Percentiles rank a stretch among this genome's conserved stretches.
Conservation (phyloP, 2,329 filamentous ascomycete genomes). For the Endothia cerciana region DNA sequence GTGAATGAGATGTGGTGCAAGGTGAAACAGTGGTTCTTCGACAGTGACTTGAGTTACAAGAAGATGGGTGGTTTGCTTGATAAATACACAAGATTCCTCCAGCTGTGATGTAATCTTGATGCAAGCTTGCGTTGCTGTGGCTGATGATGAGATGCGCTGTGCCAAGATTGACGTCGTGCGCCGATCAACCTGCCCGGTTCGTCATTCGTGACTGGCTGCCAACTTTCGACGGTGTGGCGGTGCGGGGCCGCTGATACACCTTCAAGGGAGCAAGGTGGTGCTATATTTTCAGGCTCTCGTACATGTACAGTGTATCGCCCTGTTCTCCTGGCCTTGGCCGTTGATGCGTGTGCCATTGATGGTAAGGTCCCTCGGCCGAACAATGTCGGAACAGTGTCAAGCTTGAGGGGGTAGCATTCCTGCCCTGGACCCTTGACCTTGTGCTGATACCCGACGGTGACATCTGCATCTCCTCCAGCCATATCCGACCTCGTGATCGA, state of each 20-base stretch:
- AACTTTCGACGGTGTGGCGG: slow-evolving; percentile 27
- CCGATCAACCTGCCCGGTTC: slow-evolving; percentile 21
- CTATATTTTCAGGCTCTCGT: too few species aligned
- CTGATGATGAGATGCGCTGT: slow-evolving; percentile 18
- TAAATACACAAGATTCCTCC: not conserved
- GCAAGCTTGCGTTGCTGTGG: slow-evolving; percentile 19
- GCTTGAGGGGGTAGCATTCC: not conserved
- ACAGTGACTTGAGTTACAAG: not conserved
- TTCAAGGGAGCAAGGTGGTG: too few species aligned
- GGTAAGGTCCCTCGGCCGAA: not conserved
- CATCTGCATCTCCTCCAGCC: not conserved
- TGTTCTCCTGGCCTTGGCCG: not conserved
- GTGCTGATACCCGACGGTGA: not conserved
- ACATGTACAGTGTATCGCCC: not conserved
- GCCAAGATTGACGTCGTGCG: slow-evolving; percentile 26
- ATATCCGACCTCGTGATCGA: not conserved
- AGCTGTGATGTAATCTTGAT: slow-evolving; percentile 13
- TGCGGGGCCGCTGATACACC: slow-evolving; percentile 23
- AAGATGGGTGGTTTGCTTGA: not conserved
- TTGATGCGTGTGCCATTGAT: not conserved
- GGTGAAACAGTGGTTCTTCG: not conserved
- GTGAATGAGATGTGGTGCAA: not conserved
- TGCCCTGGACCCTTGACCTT: not conserved
- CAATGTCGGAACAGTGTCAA: not conserved
- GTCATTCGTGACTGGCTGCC: slow-evolving; percentile 14